Evolutionary conservation across 2,329 filamentous ascomycete species (phyloP).

Genomic region (Stemphylium vesicarium): DNA sequence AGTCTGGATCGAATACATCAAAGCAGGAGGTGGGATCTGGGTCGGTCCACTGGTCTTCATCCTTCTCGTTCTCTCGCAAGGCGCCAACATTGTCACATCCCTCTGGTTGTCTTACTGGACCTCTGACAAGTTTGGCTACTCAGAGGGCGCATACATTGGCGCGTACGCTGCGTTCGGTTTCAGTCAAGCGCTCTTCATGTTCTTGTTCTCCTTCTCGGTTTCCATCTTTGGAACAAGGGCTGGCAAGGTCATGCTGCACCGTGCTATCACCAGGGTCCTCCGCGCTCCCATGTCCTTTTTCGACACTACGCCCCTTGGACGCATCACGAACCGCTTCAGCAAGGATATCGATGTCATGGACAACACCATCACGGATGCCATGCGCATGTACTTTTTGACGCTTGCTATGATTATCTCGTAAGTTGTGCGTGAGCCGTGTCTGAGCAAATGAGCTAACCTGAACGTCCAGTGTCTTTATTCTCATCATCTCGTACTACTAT

Average conservation of each 20-base stretch:
- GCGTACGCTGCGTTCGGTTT: constrained; percentile 35
- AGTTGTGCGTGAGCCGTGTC: constrained; percentile 6
- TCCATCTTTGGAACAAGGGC: constrained; percentile 81
- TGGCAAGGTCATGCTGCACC: constrained; percentile 80
- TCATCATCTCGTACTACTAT: constrained; percentile 95
- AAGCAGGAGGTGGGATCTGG: constrained; percentile 73
- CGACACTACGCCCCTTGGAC: constrained; percentile 92
- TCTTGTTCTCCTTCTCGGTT: constrained; percentile 78
- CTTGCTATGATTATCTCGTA: constrained; percentile 74
- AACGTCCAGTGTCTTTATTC: constrained; percentile 69
- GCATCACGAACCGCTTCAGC: constrained; percentile 95
- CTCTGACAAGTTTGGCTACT: constrained; percentile 73
- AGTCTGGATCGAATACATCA: constrained; percentile 79
- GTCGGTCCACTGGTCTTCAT: constrained; percentile 69
- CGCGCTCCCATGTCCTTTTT: constrained; percentile 85
- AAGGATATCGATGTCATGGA: constrained; percentile 97
- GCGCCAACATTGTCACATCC: constrained; percentile 83
- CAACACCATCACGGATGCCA: constrained; percentile 84
- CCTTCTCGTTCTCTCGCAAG: constrained; percentile 75
- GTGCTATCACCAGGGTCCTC: constrained; percentile 77
- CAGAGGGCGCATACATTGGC: constrained; percentile 74
- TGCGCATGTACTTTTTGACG: constrained; percentile 91
- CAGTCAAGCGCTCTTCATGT: constrained; percentile 59
- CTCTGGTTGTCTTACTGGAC: constrained; percentile 97
- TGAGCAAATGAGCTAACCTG: constrained; percentile 11